Evolutionary conservation across 805 yeast species (phyloP).

Genomic region (Metschnikowia amazonensis): DNA sequence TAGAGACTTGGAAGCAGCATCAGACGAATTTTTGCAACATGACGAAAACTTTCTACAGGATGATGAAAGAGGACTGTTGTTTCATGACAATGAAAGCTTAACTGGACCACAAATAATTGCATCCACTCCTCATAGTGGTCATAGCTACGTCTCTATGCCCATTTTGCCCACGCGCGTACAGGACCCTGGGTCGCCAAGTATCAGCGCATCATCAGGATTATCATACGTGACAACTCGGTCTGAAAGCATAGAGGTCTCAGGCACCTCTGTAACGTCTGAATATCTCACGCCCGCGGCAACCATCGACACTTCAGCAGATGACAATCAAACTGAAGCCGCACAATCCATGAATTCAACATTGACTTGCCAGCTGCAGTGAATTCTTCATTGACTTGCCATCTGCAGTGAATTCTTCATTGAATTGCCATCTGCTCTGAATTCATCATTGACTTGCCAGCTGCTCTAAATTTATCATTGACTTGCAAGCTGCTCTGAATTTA

Average conservation of each 20-base stretch:
- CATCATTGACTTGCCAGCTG: neutral
- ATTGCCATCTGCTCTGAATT: no score
- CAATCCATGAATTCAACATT: neutral
- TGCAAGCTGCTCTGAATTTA: neutral
- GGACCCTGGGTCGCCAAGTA: neutral
- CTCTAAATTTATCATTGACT: neutral
- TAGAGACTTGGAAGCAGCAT: constrained; percentile 11
- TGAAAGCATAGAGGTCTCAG: neutral
- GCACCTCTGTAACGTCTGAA: neutral
- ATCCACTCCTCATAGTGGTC: neutral
- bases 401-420: no score
- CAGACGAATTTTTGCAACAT: neutral
- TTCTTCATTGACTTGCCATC: neutral
- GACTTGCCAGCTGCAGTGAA: neutral
- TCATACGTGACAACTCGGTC: neutral
- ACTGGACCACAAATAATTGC: neutral
- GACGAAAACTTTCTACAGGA: neutral
- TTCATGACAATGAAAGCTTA: neutral
- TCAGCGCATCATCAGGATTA: neutral
- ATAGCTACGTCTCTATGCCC: constrained; percentile 2
- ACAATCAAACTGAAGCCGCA: neutral
- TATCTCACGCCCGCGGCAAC: constrained; percentile 5
- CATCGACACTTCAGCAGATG: neutral
- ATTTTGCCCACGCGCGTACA: neutral
- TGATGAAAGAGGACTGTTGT: neutral